Evolutionary conservation across 371 early-diverging fungal species (phyloP).

Genomic region (Mucor saturninus): DNA sequence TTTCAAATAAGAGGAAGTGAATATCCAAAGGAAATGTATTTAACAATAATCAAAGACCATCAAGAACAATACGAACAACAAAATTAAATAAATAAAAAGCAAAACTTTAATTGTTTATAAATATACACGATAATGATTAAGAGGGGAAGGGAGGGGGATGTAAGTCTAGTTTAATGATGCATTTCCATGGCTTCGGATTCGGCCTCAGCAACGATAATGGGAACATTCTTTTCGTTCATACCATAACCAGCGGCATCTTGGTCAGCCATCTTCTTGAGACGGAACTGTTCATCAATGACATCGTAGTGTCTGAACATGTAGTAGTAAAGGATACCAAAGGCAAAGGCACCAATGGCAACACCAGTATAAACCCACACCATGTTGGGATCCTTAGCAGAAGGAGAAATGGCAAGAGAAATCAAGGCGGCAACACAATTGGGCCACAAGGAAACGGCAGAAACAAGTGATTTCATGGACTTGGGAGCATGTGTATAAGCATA

Average conservation of each 20-base stretch:
- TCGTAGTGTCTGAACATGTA: constrained; percentile 39
- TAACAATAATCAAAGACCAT: constrained; percentile 41
- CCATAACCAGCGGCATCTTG: constrained; percentile 17
- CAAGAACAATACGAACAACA: constrained; percentile 38
- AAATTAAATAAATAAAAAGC: constrained; percentile 1
- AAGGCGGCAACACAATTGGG: constrained; percentile 70
- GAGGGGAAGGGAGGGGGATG: not conserved
- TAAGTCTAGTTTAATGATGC: not conserved
- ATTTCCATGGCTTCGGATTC: constrained; percentile 16
- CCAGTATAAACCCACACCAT: constrained; percentile 67
- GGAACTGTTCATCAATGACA: constrained; percentile 31
- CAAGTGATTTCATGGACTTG: constrained; percentile 68
- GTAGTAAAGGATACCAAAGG: constrained; percentile 39
- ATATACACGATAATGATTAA: not conserved
- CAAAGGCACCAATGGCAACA: constrained; percentile 53
- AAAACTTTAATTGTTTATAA: constrained; percentile 1
- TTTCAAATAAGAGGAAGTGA: constrained; percentile 51
- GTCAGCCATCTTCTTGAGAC: constrained; percentile 20
- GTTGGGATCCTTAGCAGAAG: constrained; percentile 66
- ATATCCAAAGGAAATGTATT: constrained; percentile 47
- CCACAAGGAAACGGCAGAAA: constrained; percentile 68
- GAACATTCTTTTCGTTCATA: constrained; percentile 1
- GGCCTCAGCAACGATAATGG: constrained; percentile 6
- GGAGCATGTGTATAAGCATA: constrained; percentile 76
- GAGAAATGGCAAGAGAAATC: constrained; percentile 67